phyloP scores from a whole-genome alignment of 1,139 yeast species.

The Yamadazyma jaroonii region DNA sequence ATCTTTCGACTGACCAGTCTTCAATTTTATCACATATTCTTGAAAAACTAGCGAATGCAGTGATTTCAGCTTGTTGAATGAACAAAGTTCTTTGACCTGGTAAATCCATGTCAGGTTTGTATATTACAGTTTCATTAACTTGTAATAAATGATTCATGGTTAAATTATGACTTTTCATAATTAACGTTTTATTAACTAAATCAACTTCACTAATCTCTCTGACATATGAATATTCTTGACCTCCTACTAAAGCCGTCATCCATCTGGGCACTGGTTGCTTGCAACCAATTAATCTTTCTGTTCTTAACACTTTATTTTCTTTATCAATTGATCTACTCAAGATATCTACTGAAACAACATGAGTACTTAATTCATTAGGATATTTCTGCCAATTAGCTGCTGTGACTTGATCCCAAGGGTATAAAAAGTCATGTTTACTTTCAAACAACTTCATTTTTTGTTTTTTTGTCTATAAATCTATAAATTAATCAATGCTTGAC shows the following conservation, averaged over 20 bases:
- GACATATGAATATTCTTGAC: slow-evolving; percentile 71
- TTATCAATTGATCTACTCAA: slow-evolving; percentile 66
- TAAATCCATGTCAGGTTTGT: slow-evolving; percentile 61
- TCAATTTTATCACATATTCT: slow-evolving; percentile 79
- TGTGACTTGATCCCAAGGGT: slow-evolving; percentile 92
- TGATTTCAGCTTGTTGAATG: slow-evolving; percentile 81
- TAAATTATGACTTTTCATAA: slow-evolving; percentile 81
- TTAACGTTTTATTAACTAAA: slow-evolving; percentile 57
- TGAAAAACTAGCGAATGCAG: slow-evolving; percentile 73
- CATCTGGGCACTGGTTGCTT: slow-evolving; percentile 85
- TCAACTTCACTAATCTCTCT: slow-evolving; percentile 90
- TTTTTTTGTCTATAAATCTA: background rate
- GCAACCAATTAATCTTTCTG: slow-evolving; percentile 88
- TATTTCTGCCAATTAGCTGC: slow-evolving; percentile 97
- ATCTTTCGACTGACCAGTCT: slow-evolving; percentile 88
- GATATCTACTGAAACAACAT: slow-evolving; percentile 94
- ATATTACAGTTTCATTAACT: slow-evolving; percentile 83
- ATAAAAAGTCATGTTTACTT: slow-evolving; percentile 64
- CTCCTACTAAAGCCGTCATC: slow-evolving; percentile 74
- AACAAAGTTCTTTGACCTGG: slow-evolving; percentile 58
- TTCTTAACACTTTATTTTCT: slow-evolving; percentile 54
- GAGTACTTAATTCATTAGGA: slow-evolving; percentile 89
- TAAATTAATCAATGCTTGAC: background rate
- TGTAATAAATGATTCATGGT: slow-evolving; percentile 75
- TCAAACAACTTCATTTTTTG: slow-evolving; percentile 71